phyloP scores from a whole-genome alignment of 2,329 filamentous ascomycete species.

The Cladosporium colombiae region DNA sequence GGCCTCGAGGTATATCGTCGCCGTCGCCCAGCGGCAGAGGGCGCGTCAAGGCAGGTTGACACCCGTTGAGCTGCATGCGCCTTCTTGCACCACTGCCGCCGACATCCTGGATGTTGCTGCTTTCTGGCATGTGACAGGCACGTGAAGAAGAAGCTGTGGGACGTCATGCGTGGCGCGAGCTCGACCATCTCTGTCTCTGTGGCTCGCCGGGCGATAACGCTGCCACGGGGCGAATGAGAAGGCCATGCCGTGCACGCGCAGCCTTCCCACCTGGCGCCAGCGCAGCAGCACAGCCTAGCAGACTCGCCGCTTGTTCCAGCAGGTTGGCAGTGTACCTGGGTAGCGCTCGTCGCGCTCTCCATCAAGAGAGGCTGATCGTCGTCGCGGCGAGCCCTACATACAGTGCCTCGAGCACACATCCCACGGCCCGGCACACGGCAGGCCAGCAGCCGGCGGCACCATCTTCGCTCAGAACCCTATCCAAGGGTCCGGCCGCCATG shows the following conservation, averaged over 20 bases:
- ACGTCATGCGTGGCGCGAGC: constrained; percentile 2
- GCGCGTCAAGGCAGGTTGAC: background rate
- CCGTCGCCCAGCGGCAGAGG: background rate
- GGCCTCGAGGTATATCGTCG: constrained; percentile 3
- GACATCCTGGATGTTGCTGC: constrained; percentile 1
- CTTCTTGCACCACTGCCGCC: constrained; percentile 6
- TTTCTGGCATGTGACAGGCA: constrained; percentile 2
- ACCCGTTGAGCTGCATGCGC: constrained; percentile 19
- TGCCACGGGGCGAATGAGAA: background rate
- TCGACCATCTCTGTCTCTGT: background rate
- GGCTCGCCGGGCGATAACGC: constrained; percentile 3
- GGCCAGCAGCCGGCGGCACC: constrained; percentile 3
- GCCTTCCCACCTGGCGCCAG: background rate
- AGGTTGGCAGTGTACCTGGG: background rate
- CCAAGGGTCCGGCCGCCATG: background rate
- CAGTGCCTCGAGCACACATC: background rate
- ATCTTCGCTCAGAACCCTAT: background rate
- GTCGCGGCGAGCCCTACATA: background rate
- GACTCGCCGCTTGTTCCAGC: background rate
- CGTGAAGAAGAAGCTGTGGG: background rate
- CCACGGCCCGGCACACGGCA: constrained; percentile 17
- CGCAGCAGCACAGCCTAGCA: background rate
- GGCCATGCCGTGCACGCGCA: background rate
- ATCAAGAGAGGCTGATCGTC: background rate
- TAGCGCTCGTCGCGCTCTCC: background rate